These are phyloP conservation scores for Cupressus sempervirens DNA, from an alignment of 75 land plant genomes.

Conservation along the genomic window DNA sequence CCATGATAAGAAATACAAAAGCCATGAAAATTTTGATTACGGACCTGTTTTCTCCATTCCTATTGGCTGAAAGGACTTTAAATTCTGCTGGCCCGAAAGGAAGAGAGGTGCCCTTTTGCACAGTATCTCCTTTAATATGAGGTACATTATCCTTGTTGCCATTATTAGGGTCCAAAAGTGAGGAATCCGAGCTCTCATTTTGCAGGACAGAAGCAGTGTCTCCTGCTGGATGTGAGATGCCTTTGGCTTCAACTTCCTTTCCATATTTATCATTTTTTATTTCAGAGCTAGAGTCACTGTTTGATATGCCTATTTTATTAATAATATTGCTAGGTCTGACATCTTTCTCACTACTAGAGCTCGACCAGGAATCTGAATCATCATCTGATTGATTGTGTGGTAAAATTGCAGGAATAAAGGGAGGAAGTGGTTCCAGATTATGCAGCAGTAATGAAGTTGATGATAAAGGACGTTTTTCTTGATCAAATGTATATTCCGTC, in stretches of 20 bases:
- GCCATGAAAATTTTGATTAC: neutral
- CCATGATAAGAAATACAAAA: neutral
- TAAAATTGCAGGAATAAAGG: neutral
- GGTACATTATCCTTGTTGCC: neutral
- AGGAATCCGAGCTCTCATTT: neutral
- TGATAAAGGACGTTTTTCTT: neutral
- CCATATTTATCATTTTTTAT: neutral
- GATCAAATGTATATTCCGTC: neutral
- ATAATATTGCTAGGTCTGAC: neutral
- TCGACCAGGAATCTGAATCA: slow-evolving; percentile 12
- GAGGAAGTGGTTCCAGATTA: neutral
- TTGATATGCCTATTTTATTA: neutral
- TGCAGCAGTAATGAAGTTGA: neutral
- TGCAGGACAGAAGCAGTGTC: neutral
- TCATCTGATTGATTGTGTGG: neutral
- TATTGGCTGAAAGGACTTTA: neutral
- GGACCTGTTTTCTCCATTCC: neutral
- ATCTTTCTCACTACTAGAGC: slow-evolving; percentile 2
- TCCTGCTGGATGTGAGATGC: slow-evolving; percentile 4
- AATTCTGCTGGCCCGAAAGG: slow-evolving; percentile 3
- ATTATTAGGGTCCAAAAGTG: slow-evolving; percentile 2
- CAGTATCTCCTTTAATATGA: neutral
- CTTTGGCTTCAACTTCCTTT: neutral
- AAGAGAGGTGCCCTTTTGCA: neutral
- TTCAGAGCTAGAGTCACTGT: slow-evolving; percentile 2